A percentile compares a stretch with the other conserved stretches of the same genome.
These are phyloP conservation scores for Stylonectria norvegica DNA, from an alignment of 2,329 filamentous ascomycete species.

Conservation along the genomic window DNA sequence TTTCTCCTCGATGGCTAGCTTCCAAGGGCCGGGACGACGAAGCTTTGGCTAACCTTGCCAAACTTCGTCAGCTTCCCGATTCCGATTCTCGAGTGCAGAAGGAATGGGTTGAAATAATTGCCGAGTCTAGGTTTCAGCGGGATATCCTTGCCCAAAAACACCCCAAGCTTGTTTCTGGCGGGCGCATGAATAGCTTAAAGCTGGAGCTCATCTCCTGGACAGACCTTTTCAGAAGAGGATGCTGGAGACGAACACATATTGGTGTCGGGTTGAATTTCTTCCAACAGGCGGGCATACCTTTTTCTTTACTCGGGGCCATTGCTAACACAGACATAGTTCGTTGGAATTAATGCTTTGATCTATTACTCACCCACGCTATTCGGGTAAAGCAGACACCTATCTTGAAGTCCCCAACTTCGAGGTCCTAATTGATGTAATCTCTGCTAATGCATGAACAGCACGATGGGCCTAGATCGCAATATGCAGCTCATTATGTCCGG, in stretches of 20 bases:
- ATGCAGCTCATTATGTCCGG: slow-evolving; percentile 33
- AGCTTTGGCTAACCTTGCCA: slow-evolving; percentile 20
- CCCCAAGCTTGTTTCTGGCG: slow-evolving; percentile 34
- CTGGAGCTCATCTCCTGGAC: slow-evolving; percentile 47
- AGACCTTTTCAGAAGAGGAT: slow-evolving; percentile 49
- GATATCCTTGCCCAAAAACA: slow-evolving; percentile 31
- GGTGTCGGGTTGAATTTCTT: slow-evolving; percentile 55
- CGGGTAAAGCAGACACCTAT: no score
- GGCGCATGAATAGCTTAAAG: slow-evolving; percentile 34
- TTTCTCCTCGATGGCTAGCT: slow-evolving; percentile 28
- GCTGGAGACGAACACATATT: slow-evolving; percentile 43
- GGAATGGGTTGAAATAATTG: slow-evolving; percentile 26
- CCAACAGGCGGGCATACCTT: slow-evolving; percentile 44
- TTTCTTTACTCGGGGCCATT: no score
- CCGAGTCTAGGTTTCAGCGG: slow-evolving; percentile 25
- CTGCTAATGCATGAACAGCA: slow-evolving; percentile 14
- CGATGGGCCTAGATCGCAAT: slow-evolving; percentile 45
- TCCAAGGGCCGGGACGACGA: slow-evolving; percentile 25
- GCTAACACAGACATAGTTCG: slow-evolving; percentile 14
- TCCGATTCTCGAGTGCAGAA: slow-evolving; percentile 19
- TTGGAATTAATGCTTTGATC: slow-evolving; percentile 43
- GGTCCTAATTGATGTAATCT: not conserved
- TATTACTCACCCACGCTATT: slow-evolving; percentile 61
- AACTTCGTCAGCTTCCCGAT: slow-evolving; percentile 19
- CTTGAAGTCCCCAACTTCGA: not conserved